Base-by-base conservation (phyloP, 129 eudicot species). In the Lonicera japonica region DNA sequence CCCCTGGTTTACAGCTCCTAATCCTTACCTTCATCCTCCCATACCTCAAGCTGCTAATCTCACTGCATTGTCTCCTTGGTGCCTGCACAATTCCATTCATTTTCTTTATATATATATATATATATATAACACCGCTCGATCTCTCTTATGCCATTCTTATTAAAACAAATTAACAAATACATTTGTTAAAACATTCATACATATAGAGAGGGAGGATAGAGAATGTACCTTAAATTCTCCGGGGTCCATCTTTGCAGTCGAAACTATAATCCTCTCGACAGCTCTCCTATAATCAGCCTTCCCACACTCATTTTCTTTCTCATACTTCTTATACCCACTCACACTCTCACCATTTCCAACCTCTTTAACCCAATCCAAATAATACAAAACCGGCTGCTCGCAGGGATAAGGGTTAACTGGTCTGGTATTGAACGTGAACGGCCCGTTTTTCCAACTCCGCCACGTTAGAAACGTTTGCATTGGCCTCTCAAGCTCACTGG, bases 361-460 rank as follows among this genome's bases (percentile, higher is more conserved):
- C 50, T 76, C 87, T 47, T 67, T 64, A 36, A 79, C 83, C 59
- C 54, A 48, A 52, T 72, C 75, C 21, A 88, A 64, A 63, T 61
- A 94, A 57, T 78, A 94, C 43, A 64, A 65, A 14, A 80, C 59
- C 0, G 99, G 99, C 16, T 54, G 63, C 36, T 83, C 71, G 75
- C 99, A 88, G 1, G 77, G 85, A 59, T 88, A 81, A 5, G 70
- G 10, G 48, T 72, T 72, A 48, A 80, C 0, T 1, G 80, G 87
- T 5, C 96, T 87, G n/a, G 96, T 88, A 51, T 94, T 88, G 67
- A 94, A 94, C 24, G 84, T 84, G 65, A 94, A 94, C 1, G 99
- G 99, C 41, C 92, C 95, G 11, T 83, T 10, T 8, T 67, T 75
- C 73, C 79, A 80, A 50, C 83, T 79, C 59, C 95, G 75, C 96